Base-by-base conservation (phyloP, 495 filamentous ascomycete species). In the Penicillium waksmanii region DNA sequence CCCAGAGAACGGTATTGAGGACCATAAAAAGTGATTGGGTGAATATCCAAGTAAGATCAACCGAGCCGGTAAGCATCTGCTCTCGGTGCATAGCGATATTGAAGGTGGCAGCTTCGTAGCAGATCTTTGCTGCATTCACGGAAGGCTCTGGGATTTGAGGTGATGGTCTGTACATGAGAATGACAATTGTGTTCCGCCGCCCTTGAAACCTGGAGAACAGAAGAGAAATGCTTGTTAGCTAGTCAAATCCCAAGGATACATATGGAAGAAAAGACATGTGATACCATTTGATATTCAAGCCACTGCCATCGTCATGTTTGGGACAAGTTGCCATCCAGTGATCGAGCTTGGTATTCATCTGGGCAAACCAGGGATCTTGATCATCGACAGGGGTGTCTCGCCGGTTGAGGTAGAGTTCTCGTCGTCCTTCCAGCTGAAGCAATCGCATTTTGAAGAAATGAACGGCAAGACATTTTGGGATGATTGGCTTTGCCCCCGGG, bases 401-500 rank as follows among this genome's bases (percentile, higher is more conserved):
- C 71, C 90, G 92, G 64, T 87, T 89, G 55, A 92, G 84, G 67
- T 98, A 98, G 1, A 98, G 82, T 11, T 84, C 85, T 53, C 91
- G 84, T 44, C 93, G 80, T 44, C 94, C 93, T 72, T 98, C 93
- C 12, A 92, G 83, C 69, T 97, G 94, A 6, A 95, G 74, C 33
- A 95, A 73, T 55, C 91, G 84, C 93, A 98, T 97, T 66, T 89
- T 89, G 74, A 91, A 92, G 63, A 95, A 96, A 72, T 98, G 93
- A 57, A 96, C 92, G 9, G 90, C 86, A 18, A 96, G 86, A 62
- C 89, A 82, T 73, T 98, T 98, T 71, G 86, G 88, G 48, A 91
- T 75, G 23, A 88, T 87, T 1, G 82, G 82, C 21, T 84, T 87
- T 12, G 78, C 76, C 1, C 84, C 90, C 1, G 85, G 82, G 17